Evolutionary conservation across 139 green algal genomes (phyloP).

Genomic region (Coccomyxa sp.): DNA sequence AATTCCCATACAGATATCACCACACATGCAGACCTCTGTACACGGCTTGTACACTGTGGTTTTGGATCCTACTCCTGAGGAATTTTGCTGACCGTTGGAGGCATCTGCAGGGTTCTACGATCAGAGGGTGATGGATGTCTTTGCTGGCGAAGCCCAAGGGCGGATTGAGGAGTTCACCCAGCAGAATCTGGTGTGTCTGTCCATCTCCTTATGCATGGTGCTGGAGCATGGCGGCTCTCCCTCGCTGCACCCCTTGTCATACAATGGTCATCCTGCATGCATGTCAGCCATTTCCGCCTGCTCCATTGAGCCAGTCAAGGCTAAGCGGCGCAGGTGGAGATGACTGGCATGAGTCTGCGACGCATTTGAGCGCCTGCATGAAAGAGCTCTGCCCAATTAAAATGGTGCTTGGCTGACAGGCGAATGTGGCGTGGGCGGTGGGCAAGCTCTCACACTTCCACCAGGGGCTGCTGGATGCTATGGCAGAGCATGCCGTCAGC

Average conservation of each 20-base stretch:
- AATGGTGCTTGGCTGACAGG: too few species aligned
- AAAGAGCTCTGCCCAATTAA: too few species aligned
- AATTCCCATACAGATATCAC: too few species aligned
- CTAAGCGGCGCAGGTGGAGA: too few species aligned
- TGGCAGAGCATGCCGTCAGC: conserved; percentile 13
- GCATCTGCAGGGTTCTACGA: conserved; percentile 29
- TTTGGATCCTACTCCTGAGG: not conserved
- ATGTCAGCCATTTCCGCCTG: not conserved
- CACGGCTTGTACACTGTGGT: not conserved
- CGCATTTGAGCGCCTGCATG: too few species aligned
- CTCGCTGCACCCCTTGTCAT: not conserved
- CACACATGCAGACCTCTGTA: too few species aligned
- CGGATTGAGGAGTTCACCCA: conserved; percentile 39
- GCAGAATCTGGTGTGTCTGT: conserved; percentile 47
- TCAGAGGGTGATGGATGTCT: conserved; percentile 27
- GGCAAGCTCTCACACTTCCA: conserved; percentile 43
- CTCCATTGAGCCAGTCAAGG: too few species aligned
- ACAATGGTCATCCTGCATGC: not conserved
- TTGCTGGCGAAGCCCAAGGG: conserved; percentile 20
- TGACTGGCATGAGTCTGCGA: too few species aligned
- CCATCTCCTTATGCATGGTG: not conserved
- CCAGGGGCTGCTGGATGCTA: conserved; percentile 29
- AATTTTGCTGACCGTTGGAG: too few species aligned
- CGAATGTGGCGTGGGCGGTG: conserved; percentile 41
- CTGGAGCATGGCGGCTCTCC: not conserved